These are phyloP conservation scores for Chytriomyces hyalinus DNA, from an alignment of 192 early-diverging fungal species.

Conservation along the genomic window DNA sequence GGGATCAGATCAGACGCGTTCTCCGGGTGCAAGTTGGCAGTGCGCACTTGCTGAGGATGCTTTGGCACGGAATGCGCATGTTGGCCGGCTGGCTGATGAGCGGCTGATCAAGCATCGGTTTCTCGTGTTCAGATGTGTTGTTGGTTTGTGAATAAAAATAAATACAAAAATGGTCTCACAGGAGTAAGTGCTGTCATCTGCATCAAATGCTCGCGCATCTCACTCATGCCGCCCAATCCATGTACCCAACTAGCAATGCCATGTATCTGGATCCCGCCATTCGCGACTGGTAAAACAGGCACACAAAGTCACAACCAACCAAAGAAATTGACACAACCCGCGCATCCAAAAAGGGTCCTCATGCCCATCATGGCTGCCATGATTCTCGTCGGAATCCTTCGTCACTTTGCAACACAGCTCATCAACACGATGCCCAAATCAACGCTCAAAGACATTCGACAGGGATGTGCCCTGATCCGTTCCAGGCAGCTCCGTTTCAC, in stretches of 20 bases:
- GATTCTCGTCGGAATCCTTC: constrained; percentile 93
- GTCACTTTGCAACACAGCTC: constrained; percentile 91
- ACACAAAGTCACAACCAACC: background rate
- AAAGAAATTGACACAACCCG: constrained; percentile 27
- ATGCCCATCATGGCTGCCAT: constrained; percentile 97
- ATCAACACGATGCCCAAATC: constrained; percentile 82
- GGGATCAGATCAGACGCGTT: too few relatives aligned
- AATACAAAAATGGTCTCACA: constrained; percentile 20
- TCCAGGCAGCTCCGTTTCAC: constrained; percentile 52
- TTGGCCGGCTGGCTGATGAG: too few relatives aligned
- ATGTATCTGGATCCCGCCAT: constrained; percentile 61
- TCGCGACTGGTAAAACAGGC: constrained; percentile 36
- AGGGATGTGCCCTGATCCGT: constrained; percentile 41
- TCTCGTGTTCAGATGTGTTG: too few relatives aligned
- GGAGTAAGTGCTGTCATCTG: background rate
- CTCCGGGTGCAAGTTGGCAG: too few relatives aligned
- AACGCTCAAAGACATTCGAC: constrained; percentile 78
- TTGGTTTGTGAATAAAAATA: background rate
- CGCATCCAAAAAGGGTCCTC: constrained; percentile 74
- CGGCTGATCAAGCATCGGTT: too few relatives aligned
- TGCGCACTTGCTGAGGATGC: too few relatives aligned
- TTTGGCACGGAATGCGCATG: too few relatives aligned
- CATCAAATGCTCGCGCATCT: background rate
- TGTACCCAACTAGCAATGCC: constrained; percentile 30
- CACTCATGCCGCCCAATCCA: background rate